Conservation (phyloP, 2,329 filamentous ascomycete species). For the Fusarium mexicanum region DNA sequence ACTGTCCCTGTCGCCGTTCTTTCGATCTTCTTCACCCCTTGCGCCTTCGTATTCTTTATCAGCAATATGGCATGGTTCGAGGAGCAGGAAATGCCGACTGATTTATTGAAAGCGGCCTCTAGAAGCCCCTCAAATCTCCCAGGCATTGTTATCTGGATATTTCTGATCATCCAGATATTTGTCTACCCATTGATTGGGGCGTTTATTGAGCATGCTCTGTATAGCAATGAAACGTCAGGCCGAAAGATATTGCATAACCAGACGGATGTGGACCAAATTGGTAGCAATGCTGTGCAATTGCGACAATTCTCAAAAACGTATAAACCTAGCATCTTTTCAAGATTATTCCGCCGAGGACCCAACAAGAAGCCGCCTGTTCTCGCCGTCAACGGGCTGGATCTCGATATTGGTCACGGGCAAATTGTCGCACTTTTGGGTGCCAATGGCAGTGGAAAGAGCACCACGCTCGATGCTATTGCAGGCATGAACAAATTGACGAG, state of each 20-base stretch:
- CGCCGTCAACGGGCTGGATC: slow-evolving; percentile 79
- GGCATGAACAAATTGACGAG: slow-evolving; percentile 81
- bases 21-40: slow-evolving; percentile 83
- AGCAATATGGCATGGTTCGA: slow-evolving; percentile 83
- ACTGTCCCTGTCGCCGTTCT: slow-evolving; percentile 75
- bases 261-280: slow-evolving; percentile 39
- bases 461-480: slow-evolving; percentile 87
- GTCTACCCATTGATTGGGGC: slow-evolving; percentile 80
- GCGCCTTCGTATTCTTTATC: slow-evolving; percentile 86
- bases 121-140: slow-evolving; percentile 73
- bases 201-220: slow-evolving; percentile 76
- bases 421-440: slow-evolving; percentile 88
- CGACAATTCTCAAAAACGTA: slow-evolving; percentile 83
- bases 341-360: slow-evolving; percentile 58
- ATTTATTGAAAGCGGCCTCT: slow-evolving; percentile 71
- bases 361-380: slow-evolving; percentile 68
- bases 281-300: slow-evolving; percentile 71
- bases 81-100: slow-evolving; percentile 64
- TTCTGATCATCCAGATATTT: slow-evolving; percentile 80
- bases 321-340: slow-evolving; percentile 69
- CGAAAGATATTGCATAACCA: slow-evolving; percentile 60
- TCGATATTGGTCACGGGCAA: slow-evolving; percentile 79
- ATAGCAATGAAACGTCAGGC: slow-evolving; percentile 75
- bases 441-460: slow-evolving; percentile 91
- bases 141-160: slow-evolving; percentile 80